Percentiles rank a stretch among this genome's conserved stretches.
phyloP scores from a whole-genome alignment of 1,284 basidiomycete species.

The Pterulicium gracile region DNA sequence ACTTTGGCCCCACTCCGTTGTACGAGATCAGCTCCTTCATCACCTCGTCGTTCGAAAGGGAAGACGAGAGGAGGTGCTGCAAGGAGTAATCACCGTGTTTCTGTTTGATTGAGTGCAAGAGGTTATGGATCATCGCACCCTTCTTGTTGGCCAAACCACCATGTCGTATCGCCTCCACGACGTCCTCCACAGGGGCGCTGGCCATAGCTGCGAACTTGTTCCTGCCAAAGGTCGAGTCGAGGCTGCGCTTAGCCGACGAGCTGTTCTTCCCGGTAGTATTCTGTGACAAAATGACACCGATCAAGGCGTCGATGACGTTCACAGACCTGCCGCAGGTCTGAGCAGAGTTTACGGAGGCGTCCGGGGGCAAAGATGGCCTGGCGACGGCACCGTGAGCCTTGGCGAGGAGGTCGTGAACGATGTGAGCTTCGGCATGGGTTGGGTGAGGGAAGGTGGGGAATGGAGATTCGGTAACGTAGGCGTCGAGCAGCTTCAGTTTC shows the following conservation, averaged over 20 bases:
- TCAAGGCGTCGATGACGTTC: slow-evolving; percentile 61
- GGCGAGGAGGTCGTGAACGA: slow-evolving; percentile 15
- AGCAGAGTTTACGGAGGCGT: slow-evolving; percentile 28
- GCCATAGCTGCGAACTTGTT: slow-evolving; percentile 55
- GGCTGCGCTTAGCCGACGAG: slow-evolving; percentile 46
- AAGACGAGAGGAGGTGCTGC: slow-evolving; percentile 37
- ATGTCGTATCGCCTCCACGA: slow-evolving; percentile 52
- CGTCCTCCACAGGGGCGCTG: slow-evolving; percentile 31
- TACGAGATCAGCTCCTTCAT: slow-evolving; percentile 64
- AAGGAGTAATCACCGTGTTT: slow-evolving; percentile 46
- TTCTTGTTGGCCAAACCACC: slow-evolving; percentile 74
- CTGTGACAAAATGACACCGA: slow-evolving; percentile 66
- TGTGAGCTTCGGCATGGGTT: slow-evolving; percentile 34
- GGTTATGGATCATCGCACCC: slow-evolving; percentile 52
- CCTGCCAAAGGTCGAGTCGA: slow-evolving; percentile 50
- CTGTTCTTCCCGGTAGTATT: slow-evolving; percentile 62
- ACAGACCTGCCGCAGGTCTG: slow-evolving; percentile 45
- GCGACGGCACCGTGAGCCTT: slow-evolving; percentile 8
- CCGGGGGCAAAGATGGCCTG: slow-evolving; percentile 1
- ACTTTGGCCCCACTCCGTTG: slow-evolving; percentile 70
- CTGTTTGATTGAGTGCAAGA: slow-evolving; percentile 39
- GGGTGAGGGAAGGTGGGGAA: slow-evolving; percentile 43
- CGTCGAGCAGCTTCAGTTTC: slow-evolving; percentile 39
- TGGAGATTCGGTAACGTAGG: slow-evolving; percentile 34
- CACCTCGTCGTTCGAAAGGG: slow-evolving; percentile 40